phyloP scores from a whole-genome alignment of 75 land plant genomes.

The Picea glauca region DNA sequence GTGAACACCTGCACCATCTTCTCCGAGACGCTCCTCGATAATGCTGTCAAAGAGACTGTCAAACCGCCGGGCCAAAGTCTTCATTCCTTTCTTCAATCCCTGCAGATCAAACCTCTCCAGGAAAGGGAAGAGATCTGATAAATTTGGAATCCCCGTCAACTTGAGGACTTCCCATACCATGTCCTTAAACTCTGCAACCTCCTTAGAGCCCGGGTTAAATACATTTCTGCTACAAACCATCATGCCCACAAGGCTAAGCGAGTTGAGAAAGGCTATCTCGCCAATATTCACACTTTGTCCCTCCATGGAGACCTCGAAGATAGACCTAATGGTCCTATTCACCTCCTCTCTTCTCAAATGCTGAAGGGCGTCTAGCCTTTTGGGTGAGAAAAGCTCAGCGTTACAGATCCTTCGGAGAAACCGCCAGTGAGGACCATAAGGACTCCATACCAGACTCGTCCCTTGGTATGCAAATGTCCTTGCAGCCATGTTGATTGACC shows the following conservation, averaged over 20 bases:
- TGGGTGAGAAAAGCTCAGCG: constrained; percentile 5
- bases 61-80: background rate
- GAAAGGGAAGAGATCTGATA: constrained; percentile 2
- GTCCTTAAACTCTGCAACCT: constrained; percentile 1
- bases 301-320: background rate
- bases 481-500: background rate
- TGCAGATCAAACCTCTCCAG: constrained; percentile 11
- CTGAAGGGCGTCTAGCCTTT: constrained; percentile 10
- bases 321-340: background rate
- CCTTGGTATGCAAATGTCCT: background rate
- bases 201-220: background rate
- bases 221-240: background rate
- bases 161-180: constrained; percentile 4
- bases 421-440: constrained; percentile 1
- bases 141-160: background rate
- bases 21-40: background rate
- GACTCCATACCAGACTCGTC: background rate
- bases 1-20: too few species aligned
- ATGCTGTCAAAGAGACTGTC: constrained; percentile 1
- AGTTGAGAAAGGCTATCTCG: background rate
- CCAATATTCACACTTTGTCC: background rate
- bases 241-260: background rate
- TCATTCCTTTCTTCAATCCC: background rate
- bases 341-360: constrained; percentile 4
- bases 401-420: constrained; percentile 7